Evolutionary conservation across 2,329 filamentous ascomycete genomes (phyloP), one percentile per base, ranked within the genome.

Genomic region (Penicillium fuscoglaucum): DNA sequence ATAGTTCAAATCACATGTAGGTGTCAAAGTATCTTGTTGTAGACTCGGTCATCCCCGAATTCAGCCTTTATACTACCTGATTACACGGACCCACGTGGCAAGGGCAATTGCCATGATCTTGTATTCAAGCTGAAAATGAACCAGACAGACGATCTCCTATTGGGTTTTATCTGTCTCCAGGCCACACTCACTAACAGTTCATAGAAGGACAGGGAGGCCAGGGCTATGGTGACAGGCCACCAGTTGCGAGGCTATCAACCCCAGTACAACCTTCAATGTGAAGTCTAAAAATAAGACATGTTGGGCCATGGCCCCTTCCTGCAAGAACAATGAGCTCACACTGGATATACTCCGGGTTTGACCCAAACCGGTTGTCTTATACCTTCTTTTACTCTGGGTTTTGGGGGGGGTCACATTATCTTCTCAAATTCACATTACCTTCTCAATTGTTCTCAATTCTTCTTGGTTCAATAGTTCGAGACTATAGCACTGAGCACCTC

Each of bases 201-300:
- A 17, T 12, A 17, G 19, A 26, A 40, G 6, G 10, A 47, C 41
- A 31, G 21, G 35, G 10, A 24, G n/a, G 3, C 21, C 21, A 57
- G 21, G 43, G 35, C 35, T 37, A 33, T 21, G 17, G 17, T 26
- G 8, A 43, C 17, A 28, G n/a, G 8, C 29, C 13, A n/a, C 26
- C 33, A n/a, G 21, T 33, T 45, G 15, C 15, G n/a, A 40, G 31
- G n/a, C 29, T 10, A 35, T 29, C 37, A 43, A 35, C 21, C 28
- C 35, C 48, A 31, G 43, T 28, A 24, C 50, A 29, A 40, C 41
- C 3, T 47, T n/a, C 50, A 43, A 33, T 48, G 1, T 43, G 21
- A 58, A 54, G 50, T 43, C 50, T 58, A 54, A 54, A 54, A 58
- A 54, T 58, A 54, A 48, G 50, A 54, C 50, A 37, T n/a, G 37